phyloP scores from a whole-genome alignment of 2,329 filamentous ascomycete genomes.

The Cladosporium phlei region DNA sequence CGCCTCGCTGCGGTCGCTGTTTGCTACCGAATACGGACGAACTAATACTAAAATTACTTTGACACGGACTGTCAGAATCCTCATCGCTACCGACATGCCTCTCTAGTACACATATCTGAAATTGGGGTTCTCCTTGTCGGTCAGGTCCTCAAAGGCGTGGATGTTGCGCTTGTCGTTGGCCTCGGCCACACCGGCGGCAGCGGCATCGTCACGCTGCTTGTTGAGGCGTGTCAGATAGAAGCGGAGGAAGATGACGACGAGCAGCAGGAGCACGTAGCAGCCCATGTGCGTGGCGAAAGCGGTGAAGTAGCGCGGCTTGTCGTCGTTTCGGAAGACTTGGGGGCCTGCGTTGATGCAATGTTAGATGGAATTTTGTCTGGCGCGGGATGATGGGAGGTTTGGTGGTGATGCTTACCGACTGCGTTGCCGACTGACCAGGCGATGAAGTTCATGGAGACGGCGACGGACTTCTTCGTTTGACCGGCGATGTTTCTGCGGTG shows the following conservation, averaged over 20 bases:
- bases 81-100: background rate
- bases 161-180: slow-evolving; percentile 26
- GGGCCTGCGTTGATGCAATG: slow-evolving; percentile 46
- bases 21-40: too few relatives aligned
- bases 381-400: too few relatives aligned
- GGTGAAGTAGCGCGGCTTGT: slow-evolving; percentile 63
- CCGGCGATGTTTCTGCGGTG: slow-evolving; percentile 61
- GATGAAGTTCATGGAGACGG: slow-evolving; percentile 65
- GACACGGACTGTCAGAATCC: too few relatives aligned
- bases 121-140: slow-evolving; percentile 29
- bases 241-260: slow-evolving; percentile 39
- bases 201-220: slow-evolving; percentile 33
- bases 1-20: too few relatives aligned
- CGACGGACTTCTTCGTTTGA: slow-evolving; percentile 67
- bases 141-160: slow-evolving; percentile 31
- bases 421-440: slow-evolving; percentile 66
- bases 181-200: slow-evolving; percentile 24
- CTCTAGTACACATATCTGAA: slow-evolving; percentile 33
- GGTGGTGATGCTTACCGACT: slow-evolving; percentile 44
- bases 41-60: too few relatives aligned
- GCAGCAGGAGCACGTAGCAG: slow-evolving; percentile 56
- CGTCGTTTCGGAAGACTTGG: slow-evolving; percentile 58
- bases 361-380: background rate
- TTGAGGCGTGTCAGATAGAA: slow-evolving; percentile 41
- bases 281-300: slow-evolving; percentile 66